These are phyloP conservation scores for Ambrosiella xylebori DNA, from an alignment of 2,329 filamentous ascomycete species.

Conservation along the genomic window DNA sequence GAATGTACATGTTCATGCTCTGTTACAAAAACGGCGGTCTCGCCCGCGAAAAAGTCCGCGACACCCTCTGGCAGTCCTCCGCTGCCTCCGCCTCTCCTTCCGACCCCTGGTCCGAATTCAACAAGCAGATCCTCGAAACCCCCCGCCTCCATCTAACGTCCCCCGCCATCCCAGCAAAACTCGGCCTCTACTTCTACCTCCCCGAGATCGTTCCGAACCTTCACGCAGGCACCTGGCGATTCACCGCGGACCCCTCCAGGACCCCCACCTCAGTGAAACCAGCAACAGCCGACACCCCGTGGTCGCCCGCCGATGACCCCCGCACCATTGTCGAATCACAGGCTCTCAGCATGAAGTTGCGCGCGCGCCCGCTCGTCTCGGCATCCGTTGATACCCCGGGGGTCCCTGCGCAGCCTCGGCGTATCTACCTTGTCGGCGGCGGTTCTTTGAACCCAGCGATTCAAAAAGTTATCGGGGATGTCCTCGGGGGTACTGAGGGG, in stretches of 20 bases:
- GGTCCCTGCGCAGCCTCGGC: conserved; percentile 67
- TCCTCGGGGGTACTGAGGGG: conserved; percentile 75
- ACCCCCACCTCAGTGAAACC: conserved; percentile 16
- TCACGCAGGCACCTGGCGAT: conserved; percentile 71
- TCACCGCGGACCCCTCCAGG: conserved; percentile 38
- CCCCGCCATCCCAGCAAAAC: conserved; percentile 44
- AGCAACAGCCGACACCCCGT: conserved; percentile 14
- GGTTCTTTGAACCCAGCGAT: conserved; percentile 83
- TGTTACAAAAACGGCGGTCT: conserved; percentile 98
- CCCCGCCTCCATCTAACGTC: conserved; percentile 49
- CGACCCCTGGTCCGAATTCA: conserved; percentile 65
- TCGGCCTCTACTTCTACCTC: conserved; percentile 88
- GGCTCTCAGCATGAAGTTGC: conserved; percentile 74
- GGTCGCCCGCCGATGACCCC: conserved; percentile 52
- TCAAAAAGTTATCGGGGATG: conserved; percentile 65
- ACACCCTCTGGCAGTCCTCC: conserved; percentile 38
- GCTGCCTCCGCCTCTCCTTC: conserved; percentile 18
- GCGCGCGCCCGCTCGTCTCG: conserved; percentile 59
- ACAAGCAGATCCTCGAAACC: conserved; percentile 50
- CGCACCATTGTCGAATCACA: conserved; percentile 89
- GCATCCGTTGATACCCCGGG: conserved; percentile 23
- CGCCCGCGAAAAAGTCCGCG: conserved; percentile 76
- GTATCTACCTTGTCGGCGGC: conserved; percentile 88
- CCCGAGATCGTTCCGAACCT: conserved; percentile 94
- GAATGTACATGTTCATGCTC: conserved; percentile 98